A percentile compares a stretch with the other conserved stretches of the same genome.
These are phyloP conservation scores for Peribolospora kevripleyi DNA, from an alignment of 768 basidiomycete species.

Conservation along the genomic window DNA sequence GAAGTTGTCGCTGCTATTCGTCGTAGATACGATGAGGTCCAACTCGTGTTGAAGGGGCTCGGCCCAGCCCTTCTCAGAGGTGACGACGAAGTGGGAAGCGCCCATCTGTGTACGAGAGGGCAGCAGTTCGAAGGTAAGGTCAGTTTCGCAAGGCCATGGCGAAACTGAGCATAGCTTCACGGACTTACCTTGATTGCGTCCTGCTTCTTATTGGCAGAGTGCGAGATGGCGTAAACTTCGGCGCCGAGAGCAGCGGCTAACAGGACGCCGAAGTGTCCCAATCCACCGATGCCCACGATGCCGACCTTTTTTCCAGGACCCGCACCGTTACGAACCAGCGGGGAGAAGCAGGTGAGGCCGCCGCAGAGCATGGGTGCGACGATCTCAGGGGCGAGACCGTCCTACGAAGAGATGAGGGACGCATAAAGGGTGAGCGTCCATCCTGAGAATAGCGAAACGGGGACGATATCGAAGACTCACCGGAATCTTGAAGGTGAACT, in stretches of 20 bases:
- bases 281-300: conserved; percentile 39
- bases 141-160: background rate
- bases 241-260: conserved; percentile 34
- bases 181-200: conserved; percentile 26
- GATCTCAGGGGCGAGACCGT: conserved; percentile 27
- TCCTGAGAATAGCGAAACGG: background rate
- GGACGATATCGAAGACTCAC: background rate
- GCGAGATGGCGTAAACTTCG: conserved; percentile 36
- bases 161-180: background rate
- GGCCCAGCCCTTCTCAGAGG: conserved; percentile 17
- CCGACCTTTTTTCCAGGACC: conserved; percentile 37
- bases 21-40: conserved; percentile 24
- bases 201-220: conserved; percentile 29
- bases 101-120: conserved; percentile 21
- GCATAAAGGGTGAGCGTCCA: background rate
- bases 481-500: conserved; percentile 38
- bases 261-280: conserved; percentile 20
- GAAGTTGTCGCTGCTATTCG: conserved; percentile 20
- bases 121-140: background rate
- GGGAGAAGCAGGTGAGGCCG: conserved; percentile 40
- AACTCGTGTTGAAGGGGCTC: conserved; percentile 18
- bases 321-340: conserved; percentile 30
- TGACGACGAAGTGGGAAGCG: conserved; percentile 31
- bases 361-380: conserved; percentile 43
- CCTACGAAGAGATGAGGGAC: conserved; percentile 3